Base-by-base conservation (phyloP, 352 stramenopile species). In the Pythium insidiosum region DNA sequence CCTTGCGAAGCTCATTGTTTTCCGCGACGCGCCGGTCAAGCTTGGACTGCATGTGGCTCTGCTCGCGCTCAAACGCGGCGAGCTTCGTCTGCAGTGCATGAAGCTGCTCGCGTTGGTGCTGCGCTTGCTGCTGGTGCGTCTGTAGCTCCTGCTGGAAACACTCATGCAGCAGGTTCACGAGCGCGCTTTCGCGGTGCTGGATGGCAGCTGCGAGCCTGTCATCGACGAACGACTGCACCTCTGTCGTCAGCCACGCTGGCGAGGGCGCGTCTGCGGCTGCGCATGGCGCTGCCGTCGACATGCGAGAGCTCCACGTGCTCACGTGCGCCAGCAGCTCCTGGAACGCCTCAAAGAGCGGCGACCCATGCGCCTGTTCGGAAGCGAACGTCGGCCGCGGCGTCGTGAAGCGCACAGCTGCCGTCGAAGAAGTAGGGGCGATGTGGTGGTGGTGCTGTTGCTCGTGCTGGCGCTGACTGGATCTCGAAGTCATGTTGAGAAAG, bases 1-100 rank as follows among this genome's bases (percentile, higher is more conserved):
- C 63, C 45, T 86, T 86, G 34, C 76, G 73, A 40, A 85, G 50
- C 19, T 56, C 61, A 33, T 84, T 80, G 51, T 69, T 84, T 41
- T 84, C 73, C 18, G 68, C 67, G 35, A 79, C 61, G 28, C 76
- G 71, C 10, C 73, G 66, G 40, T 86, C 71, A 3, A 88, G 58
- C 47, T 79, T 74, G 10, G 71, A 68, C 38, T 82, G 63, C 16
- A 75, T 44, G 39, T 76, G 66, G 13, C 29, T 38, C 3, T 40
- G 45, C 18, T 66, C 53, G 18, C 63, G 62, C 36, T 78, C 74
- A 20, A 47, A 47, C 2, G 37, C 40, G 5, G n/a, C 10, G 15
- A 57, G 30, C 20, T 58, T 43, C 5, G 23, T 20, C 23, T 56
- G n/a, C 15, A 66, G 50, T 23, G 57, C 36, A 4, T 63, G 36